Evolutionary conservation across 192 early-diverging fungal species (phyloP).

Genomic region (Coemansia sp.): DNA sequence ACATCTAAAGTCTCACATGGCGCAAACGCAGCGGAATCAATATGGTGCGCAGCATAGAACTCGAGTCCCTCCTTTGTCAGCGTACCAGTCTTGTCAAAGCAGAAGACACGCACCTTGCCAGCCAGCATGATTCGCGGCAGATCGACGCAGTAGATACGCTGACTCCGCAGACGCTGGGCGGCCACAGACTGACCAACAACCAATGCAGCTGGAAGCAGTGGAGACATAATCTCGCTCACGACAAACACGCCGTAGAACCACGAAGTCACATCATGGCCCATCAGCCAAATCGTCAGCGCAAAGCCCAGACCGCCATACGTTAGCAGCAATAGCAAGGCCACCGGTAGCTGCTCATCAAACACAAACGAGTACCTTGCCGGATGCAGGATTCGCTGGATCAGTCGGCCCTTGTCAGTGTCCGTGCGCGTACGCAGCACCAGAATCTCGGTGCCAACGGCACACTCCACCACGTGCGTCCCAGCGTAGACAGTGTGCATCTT

Average conservation of each 20-base stretch:
- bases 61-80: constrained; percentile 74
- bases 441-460: constrained; percentile 57
- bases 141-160: constrained; percentile 74
- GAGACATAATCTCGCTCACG: constrained; percentile 68
- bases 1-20: constrained; percentile 23
- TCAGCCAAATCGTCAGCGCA: constrained; percentile 58
- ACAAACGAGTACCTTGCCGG: constrained; percentile 70
- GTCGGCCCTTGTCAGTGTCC: constrained; percentile 64
- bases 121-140: constrained; percentile 70
- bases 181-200: constrained; percentile 74
- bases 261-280: constrained; percentile 63
- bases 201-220: constrained; percentile 71
- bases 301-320: constrained; percentile 67
- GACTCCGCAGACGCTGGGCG: constrained; percentile 60
- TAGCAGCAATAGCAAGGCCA: constrained; percentile 65
- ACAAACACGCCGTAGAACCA: constrained; percentile 79
- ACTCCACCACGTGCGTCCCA: constrained; percentile 68
- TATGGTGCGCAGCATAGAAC: constrained; percentile 57
- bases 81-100: constrained; percentile 81
- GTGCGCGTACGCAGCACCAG: constrained; percentile 68
- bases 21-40: constrained; percentile 13
- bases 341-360: constrained; percentile 77
- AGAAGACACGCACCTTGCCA: constrained; percentile 76
- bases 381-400: constrained; percentile 78
- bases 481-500: constrained; percentile 68